phyloP scores from a whole-genome alignment of 2,329 filamentous ascomycete species.

The Arthrobotrys musiformis region DNA sequence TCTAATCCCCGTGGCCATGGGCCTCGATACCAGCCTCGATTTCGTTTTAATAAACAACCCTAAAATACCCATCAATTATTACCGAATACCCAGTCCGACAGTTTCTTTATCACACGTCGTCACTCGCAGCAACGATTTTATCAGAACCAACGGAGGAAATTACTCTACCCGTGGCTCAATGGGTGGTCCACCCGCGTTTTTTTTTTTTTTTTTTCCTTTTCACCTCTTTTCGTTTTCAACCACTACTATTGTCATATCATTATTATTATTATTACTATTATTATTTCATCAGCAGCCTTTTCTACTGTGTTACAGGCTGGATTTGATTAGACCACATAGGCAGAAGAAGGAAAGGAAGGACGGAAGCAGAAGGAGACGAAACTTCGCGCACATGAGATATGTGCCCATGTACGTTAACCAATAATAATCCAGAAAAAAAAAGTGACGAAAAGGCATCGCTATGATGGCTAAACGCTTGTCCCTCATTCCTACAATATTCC shows the following conservation, averaged over 20 bases:
- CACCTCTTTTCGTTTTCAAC: slow-evolving; percentile 3
- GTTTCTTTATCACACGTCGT: not conserved
- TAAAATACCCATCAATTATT: not conserved
- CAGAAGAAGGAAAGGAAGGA: not conserved
- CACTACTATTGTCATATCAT: not conserved
- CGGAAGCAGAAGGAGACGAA: not conserved
- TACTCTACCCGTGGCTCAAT: too few relatives aligned
- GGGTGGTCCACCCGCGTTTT: too few relatives aligned
- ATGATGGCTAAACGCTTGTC: not conserved
- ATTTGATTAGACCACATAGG: not conserved
- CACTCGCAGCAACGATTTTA: not conserved
- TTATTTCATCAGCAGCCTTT: not conserved
- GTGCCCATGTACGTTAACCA: not conserved
- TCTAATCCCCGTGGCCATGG: not conserved
- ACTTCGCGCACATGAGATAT: not conserved
- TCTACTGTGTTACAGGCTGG: not conserved
- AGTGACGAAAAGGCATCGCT: not conserved
- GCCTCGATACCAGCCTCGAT: not conserved
- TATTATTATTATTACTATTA: not conserved
- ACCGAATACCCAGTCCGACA: not conserved
- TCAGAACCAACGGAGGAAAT: not conserved
- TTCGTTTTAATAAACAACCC: too few relatives aligned
- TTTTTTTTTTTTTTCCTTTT: not conserved
- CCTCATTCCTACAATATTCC: too few relatives aligned
- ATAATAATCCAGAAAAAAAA: not conserved